Conservation (phyloP, 129 eudicot genomes). For the Lonicera japonica region DNA sequence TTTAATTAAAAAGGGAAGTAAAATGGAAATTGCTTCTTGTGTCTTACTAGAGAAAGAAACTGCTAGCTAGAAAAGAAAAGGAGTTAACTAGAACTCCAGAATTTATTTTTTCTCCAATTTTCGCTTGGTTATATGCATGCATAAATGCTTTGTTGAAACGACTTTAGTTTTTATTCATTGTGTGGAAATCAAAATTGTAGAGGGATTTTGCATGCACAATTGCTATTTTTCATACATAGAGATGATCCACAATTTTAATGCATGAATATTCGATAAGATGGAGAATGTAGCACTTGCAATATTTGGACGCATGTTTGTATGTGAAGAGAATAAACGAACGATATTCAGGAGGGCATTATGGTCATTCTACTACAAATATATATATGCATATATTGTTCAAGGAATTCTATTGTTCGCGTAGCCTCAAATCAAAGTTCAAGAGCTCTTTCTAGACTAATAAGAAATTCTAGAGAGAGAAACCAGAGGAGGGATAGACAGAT, state of each 20-base stretch:
- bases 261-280: too few species aligned
- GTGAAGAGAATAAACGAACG: too few species aligned
- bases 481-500: not conserved
- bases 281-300: too few species aligned
- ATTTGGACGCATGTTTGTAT: not conserved
- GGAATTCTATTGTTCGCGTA: constrained; percentile 10
- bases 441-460: not conserved
- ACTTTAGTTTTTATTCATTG: not conserved
- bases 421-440: constrained; percentile 8
- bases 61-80: too few species aligned
- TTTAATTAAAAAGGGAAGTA: too few species aligned
- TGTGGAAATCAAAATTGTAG: not conserved
- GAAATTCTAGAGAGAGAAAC: not conserved
- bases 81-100: too few species aligned
- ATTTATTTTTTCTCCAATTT: not conserved
- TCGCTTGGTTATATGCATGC: not conserved
- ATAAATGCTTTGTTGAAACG: too few species aligned
- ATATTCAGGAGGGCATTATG: not conserved
- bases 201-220: not conserved
- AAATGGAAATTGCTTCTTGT: too few species aligned
- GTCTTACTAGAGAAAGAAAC: too few species aligned
- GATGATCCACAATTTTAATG: too few species aligned
- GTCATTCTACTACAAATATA: not conserved
- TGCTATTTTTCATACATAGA: too few species aligned
- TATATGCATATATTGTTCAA: not conserved